These are phyloP conservation scores for Backusella westeae DNA, from an alignment of 192 early-diverging fungal species.

Conservation along the genomic window DNA sequence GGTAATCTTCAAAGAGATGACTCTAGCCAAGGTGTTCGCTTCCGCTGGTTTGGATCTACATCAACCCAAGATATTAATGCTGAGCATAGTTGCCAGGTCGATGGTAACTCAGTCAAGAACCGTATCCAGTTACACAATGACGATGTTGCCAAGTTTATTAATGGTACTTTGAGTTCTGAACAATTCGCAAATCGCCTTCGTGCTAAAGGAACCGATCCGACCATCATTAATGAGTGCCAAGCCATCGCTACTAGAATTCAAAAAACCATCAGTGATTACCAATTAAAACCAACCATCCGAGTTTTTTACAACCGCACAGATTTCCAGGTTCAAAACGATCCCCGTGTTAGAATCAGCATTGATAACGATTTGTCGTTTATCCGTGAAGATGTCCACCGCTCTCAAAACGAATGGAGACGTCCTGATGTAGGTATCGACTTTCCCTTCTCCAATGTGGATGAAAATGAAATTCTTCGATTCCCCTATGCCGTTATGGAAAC, in stretches of 20 bases:
- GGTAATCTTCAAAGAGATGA: slow-evolving; percentile 32
- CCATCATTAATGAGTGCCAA: slow-evolving; percentile 53
- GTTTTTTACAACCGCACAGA: slow-evolving; percentile 36
- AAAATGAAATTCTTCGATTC: slow-evolving; percentile 31
- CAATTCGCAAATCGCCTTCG: slow-evolving; percentile 64
- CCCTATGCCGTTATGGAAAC: slow-evolving; percentile 39
- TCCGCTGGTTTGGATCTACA: slow-evolving; percentile 34
- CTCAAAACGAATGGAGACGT: slow-evolving; percentile 49
- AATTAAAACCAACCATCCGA: slow-evolving; percentile 24
- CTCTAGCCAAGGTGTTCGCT: slow-evolving; percentile 32
- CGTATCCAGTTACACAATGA: slow-evolving; percentile 18
- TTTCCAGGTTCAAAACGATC: slow-evolving; percentile 48
- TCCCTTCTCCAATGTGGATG: slow-evolving; percentile 38
- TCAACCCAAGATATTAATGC: slow-evolving; percentile 20
- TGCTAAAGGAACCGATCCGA: slow-evolving; percentile 64
- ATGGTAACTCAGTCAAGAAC: slow-evolving; percentile 35
- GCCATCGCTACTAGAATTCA: slow-evolving; percentile 22
- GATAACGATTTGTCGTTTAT: slow-evolving; percentile 95
- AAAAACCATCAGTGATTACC: slow-evolving; percentile 28
- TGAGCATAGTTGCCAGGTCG: slow-evolving; percentile 28
- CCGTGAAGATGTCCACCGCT: slow-evolving; percentile 83
- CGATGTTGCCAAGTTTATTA: slow-evolving; percentile 20
- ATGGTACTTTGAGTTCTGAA: slow-evolving; percentile 24
- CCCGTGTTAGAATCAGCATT: slow-evolving; percentile 61
- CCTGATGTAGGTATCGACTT: slow-evolving; percentile 36